Base-by-base conservation (phyloP, 2,329 filamentous ascomycete species). In the Xylaria sp. region DNA sequence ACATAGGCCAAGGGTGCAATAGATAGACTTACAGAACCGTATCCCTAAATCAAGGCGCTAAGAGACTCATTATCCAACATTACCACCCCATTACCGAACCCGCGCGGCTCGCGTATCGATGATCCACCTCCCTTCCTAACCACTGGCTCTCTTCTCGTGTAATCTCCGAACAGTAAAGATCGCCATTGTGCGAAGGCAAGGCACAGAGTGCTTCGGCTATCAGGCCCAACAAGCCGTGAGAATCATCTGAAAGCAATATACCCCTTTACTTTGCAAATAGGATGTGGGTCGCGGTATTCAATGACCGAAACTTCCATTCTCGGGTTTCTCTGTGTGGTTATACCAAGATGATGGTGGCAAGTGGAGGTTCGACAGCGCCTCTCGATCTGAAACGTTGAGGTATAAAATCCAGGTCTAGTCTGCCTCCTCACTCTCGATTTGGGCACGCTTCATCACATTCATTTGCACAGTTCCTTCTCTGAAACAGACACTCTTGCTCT, bases 211-310 rank as follows among this genome's bases (percentile, higher is more conserved):
- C 4, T 35, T 60, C 63, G 65, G 65, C 51, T 66, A 5, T 31
- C 54, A 67, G 65, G 65, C 60, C 65, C 60, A 67, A 54, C 46
- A 53, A 64, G 60, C 65, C 65, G 65, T 53, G 50, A 52, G 46
- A 37, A 45, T 54, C 45, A 57, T 64, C 55, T 60, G 49, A 53
- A 50, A 58, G 53, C 60, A 67, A 66, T 67, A 59, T 66, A 63
- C 60, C 37, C 42, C 57, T 58, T 56, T 25, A 62, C 53, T 56
- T 62, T 53, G 57, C 55, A 45, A 52, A 61, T 64, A 43, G 54
- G 11, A 52, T 56, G 57, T 58, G 53, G 60, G 57, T 57, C 65
- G 19, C 65, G 57, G 63, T 57, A 15, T 49, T 35, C 54, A 31
- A 57, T 50, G 57, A 31, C 64, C 64, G 57, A 33, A 40, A 54